Conservation (phyloP, 768 basidiomycete genomes). For the Naganishia vaughanmartiniae region DNA sequence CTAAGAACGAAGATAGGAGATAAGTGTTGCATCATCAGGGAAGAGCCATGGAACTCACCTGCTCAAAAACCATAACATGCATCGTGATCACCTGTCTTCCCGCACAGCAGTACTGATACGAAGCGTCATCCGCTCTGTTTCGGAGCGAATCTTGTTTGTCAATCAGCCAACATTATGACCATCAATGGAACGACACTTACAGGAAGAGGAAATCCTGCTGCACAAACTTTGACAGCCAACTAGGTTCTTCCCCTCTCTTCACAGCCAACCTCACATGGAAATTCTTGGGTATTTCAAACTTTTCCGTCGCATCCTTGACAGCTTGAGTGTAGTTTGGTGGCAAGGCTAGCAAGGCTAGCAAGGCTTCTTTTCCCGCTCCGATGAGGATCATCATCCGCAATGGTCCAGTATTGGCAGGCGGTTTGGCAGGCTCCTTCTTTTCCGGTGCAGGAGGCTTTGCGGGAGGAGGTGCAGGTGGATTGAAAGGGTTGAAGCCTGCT, state of each 20-base stretch:
- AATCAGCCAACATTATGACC: neutral
- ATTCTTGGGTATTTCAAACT: constrained; percentile 44
- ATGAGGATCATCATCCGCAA: constrained; percentile 49
- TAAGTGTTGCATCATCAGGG: neutral
- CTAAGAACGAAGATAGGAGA: neutral
- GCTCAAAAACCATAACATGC: constrained; percentile 44
- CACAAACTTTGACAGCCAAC: constrained; percentile 34
- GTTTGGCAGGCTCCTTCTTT: constrained; percentile 21
- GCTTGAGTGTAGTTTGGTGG: constrained; percentile 47
- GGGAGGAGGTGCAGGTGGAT: constrained; percentile 24
- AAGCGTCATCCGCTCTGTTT: constrained; percentile 47
- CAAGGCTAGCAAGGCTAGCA: constrained; percentile 47
- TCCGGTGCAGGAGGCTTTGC: constrained; percentile 7
- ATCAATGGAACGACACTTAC: constrained; percentile 33
- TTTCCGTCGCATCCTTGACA: constrained; percentile 40
- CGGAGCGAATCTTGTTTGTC: neutral
- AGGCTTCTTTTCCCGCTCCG: constrained; percentile 45
- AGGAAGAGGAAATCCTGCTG: constrained; percentile 46
- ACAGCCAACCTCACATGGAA: constrained; percentile 42
- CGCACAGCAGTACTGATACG: constrained; percentile 49
- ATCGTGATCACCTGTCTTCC: constrained; percentile 48
- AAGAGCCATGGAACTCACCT: constrained; percentile 20
- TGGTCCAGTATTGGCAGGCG: constrained; percentile 33
- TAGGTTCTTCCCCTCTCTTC: constrained; percentile 43
- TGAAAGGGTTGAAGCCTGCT: constrained; percentile 31